Evolutionary conservation across 768 basidiomycete species (phyloP).

Genomic region (button mushroom (Agaricus bisporus)): DNA sequence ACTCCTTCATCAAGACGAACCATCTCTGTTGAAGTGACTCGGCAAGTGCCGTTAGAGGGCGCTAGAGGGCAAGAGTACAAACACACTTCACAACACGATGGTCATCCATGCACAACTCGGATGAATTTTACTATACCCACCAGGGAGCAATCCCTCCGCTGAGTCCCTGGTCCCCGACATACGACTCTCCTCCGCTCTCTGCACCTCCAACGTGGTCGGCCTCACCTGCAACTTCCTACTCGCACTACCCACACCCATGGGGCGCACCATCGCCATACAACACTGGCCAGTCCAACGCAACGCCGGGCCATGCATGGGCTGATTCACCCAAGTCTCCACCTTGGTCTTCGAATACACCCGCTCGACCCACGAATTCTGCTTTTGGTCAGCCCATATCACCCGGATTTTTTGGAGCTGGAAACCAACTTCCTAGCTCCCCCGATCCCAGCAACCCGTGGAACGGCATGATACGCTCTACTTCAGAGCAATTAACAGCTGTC

Average conservation of each 20-base stretch:
- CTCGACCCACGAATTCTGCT: not conserved
- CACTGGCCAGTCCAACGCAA: not conserved
- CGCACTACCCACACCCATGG: not conserved
- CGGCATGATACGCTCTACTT: not conserved
- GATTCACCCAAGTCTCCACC: not conserved
- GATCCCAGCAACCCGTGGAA: not conserved
- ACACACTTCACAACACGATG: too few relatives aligned
- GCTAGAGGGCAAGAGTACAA: too few relatives aligned
- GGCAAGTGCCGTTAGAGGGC: too few relatives aligned
- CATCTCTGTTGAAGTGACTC: too few relatives aligned
- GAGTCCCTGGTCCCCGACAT: too few relatives aligned
- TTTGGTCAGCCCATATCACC: constrained; percentile 1
- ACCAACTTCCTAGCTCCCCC: not conserved
- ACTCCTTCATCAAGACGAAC: constrained; percentile 92
- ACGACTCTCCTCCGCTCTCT: not conserved
- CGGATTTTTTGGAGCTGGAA: constrained; percentile 2
- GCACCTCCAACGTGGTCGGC: not conserved
- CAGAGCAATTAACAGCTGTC: not conserved
- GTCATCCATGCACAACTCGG: too few relatives aligned
- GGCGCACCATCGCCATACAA: not conserved
- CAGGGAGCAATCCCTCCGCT: too few relatives aligned
- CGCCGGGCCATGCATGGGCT: not conserved
- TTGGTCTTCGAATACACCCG: not conserved
- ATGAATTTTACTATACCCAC: too few relatives aligned
- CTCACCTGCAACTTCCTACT: not conserved